Evolutionary conservation across 2,329 filamentous ascomycete genomes (phyloP), one percentile per base, ranked within the genome.

Genomic region (Colletotrichum cordylinicola): DNA sequence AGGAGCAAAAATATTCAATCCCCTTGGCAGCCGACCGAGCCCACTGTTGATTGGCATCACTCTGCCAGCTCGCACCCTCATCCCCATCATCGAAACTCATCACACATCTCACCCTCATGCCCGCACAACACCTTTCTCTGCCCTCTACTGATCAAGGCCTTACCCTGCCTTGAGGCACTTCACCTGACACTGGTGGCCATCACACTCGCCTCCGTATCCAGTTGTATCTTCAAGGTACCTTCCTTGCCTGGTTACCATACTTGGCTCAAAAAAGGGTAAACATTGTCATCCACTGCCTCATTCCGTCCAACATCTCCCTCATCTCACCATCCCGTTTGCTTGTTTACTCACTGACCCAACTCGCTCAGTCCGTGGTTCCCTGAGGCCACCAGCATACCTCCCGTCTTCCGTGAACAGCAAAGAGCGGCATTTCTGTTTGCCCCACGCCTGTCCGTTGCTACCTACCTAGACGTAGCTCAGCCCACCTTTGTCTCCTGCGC

Each of bases 1-100:
- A 58, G 29, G 13, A 27, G 21, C n/a, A 39, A n/a, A 35, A 69
- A 52, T 52, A 52, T 52, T 52, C 29, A 55, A 27, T 64, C 15
- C 16, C 43, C 33, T 35, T 48, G 58, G 35, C 33, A 74, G 48
- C 58, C 48, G 43, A 74, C 58, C 48, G 43, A 74, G 72, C 67
- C 67, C 66, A 60, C 72, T 48, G 27, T 65, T 74, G 72, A 74
- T 65, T 74, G 72, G 71, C 72, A 71, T 74, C 72, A 74, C 72
- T 71, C 37, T 39, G 16, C 65, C 31, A 48, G 35, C 29, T 48
- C 24, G 18, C 58, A 31, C 43, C 43, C 43, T 52, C 43, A 52
- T 13, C 43, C n/a, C 13, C 43, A 52, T 52, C 43, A 13, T 52
- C 58, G 8, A 18, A 35, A 27, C 61, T 35, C 61, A 65, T 33